phyloP scores from a whole-genome alignment of 2,329 filamentous ascomycete species.

The Colletotrichum gigasporum region DNA sequence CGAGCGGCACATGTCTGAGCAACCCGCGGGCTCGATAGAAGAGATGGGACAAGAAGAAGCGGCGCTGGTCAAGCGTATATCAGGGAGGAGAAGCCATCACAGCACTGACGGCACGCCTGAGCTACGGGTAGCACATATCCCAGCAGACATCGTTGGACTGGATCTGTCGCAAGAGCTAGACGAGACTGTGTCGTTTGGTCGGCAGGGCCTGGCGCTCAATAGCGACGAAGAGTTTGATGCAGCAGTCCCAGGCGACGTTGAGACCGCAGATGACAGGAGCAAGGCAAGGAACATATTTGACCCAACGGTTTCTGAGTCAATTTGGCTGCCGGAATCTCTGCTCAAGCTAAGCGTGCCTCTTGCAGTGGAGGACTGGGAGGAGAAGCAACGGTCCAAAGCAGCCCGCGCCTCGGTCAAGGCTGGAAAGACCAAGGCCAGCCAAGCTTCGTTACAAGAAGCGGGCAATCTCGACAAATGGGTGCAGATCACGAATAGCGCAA shows the following conservation, averaged over 20 bases:
- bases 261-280: conserved; percentile 10
- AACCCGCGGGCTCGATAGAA: conserved; percentile 30
- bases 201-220: conserved; percentile 67
- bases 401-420: conserved; percentile 36
- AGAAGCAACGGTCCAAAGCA: conserved; percentile 40
- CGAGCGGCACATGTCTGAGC: conserved; percentile 43
- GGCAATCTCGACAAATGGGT: conserved; percentile 53
- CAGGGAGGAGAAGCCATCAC: conserved; percentile 73
- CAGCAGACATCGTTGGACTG: conserved; percentile 79
- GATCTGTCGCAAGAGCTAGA: conserved; percentile 79
- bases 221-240: conserved; percentile 72
- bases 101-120: conserved; percentile 81
- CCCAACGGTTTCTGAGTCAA: conserved; percentile 67
- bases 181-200: conserved; percentile 59
- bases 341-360: conserved; percentile 35
- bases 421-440: conserved; percentile 29
- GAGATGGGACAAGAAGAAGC: conserved; percentile 54
- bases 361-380: conserved; percentile 34
- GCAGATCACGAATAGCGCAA: conserved; percentile 47
- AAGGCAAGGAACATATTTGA: conserved; percentile 62
- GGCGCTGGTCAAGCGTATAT: conserved; percentile 71
- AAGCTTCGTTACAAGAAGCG: conserved; percentile 35
- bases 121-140: conserved; percentile 80
- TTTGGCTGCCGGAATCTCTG: conserved; percentile 49
- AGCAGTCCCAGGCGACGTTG: conserved; percentile 41